phyloP scores from a whole-genome alignment of 23 red algal genomes.

The Cyanidioschyzon merolae region DNA sequence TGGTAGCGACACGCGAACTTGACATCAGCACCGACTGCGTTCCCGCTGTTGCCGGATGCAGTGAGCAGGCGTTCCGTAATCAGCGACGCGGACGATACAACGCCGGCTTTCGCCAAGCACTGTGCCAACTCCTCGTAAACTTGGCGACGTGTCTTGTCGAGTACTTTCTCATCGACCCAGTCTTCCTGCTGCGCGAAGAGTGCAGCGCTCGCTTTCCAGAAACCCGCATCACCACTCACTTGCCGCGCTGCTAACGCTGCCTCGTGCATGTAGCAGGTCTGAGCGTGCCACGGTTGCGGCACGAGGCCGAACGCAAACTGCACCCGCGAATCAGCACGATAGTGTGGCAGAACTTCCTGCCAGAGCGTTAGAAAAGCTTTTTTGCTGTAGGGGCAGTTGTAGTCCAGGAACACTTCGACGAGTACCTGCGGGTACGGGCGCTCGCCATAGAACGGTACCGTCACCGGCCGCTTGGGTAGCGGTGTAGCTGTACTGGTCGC shows the following conservation, averaged over 20 bases:
- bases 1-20: conserved; percentile 24
- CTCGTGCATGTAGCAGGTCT: conserved; percentile 25
- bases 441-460: not conserved
- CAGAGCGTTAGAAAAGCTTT: not conserved
- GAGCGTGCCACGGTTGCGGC: conserved; percentile 30
- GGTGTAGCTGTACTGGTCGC: not conserved
- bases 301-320: conserved; percentile 18
- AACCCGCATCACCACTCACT: conserved; percentile 3
- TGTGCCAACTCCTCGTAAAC: not conserved
- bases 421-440: conserved; percentile 9
- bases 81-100: not conserved
- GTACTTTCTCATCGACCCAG: conserved; percentile 18
- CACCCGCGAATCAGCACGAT: not conserved
- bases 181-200: conserved; percentile 22
- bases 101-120: not conserved
- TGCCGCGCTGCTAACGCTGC: conserved; percentile 26
- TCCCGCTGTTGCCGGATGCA: conserved; percentile 7
- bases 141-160: conserved; percentile 7
- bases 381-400: conserved; percentile 29
- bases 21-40: conserved; percentile 2
- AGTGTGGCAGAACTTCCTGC: conserved; percentile 11
- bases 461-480: not conserved
- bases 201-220: conserved; percentile 8
- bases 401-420: conserved; percentile 29
- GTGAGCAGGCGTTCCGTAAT: conserved; percentile 18